Percentiles rank a stretch among this genome's conserved stretches.
Evolutionary conservation across 768 basidiomycete genomes (phyloP).

Genomic region (Baorangia bicolor): DNA sequence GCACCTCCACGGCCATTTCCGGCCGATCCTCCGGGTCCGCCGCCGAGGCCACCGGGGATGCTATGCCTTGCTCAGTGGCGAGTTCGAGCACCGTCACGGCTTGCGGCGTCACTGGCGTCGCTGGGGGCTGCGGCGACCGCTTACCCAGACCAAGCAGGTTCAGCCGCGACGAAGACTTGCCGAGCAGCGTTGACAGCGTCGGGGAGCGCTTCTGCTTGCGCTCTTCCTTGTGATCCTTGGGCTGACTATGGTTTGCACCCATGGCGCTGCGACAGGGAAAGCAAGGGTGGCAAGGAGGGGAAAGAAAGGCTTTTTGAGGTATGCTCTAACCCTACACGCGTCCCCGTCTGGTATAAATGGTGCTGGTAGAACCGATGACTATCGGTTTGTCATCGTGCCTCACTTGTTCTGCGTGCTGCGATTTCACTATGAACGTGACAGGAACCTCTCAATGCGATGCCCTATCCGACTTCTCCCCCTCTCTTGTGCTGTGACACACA

Average conservation of each 20-base stretch:
- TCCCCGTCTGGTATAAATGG: slow-evolving; percentile 21
- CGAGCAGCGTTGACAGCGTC: slow-evolving; percentile 24
- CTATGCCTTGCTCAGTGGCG: slow-evolving; percentile 14
- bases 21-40: slow-evolving; percentile 25
- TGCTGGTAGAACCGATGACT: slow-evolving; percentile 6
- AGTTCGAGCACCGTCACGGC: slow-evolving; percentile 7
- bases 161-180: slow-evolving; percentile 30
- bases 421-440: slow-evolving; percentile 16
- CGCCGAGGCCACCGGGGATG: slow-evolving; percentile 25
- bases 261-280: slow-evolving; percentile 12
- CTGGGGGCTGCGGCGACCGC: slow-evolving; percentile 31
- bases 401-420: slow-evolving; percentile 31
- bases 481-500: slow-evolving; percentile 16
- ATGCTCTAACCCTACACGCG: slow-evolving; percentile 16
- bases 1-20: slow-evolving; percentile 24
- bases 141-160: slow-evolving; percentile 28
- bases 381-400: slow-evolving; percentile 23
- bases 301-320: not conserved
- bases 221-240: slow-evolving; percentile 21
- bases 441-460: slow-evolving; percentile 17
- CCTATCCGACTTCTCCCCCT: slow-evolving; percentile 8
- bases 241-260: slow-evolving; percentile 31
- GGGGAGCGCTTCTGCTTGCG: slow-evolving; percentile 24
- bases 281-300: not conserved
- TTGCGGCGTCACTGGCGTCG: slow-evolving; percentile 28